phyloP scores from a whole-genome alignment of 192 early-diverging fungal species.

The Podila epigama region DNA sequence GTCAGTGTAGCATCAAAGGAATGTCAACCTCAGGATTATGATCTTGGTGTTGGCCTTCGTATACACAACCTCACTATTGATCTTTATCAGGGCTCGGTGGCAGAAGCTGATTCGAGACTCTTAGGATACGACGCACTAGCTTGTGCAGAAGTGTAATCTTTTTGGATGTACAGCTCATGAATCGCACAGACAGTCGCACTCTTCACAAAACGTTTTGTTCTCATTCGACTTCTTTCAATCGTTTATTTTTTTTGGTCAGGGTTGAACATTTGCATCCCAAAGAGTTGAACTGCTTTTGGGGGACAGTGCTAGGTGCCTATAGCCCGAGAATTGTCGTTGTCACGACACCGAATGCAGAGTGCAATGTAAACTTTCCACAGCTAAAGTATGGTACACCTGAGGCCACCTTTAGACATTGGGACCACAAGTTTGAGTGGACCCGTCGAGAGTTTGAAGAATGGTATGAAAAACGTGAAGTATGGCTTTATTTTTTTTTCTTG shows the following conservation, averaged over 20 bases:
- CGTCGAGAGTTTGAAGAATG: constrained; percentile 81
- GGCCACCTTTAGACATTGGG: constrained; percentile 73
- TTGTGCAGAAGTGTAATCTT: constrained; percentile 74
- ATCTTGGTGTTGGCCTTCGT: constrained; percentile 62
- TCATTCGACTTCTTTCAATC: no score
- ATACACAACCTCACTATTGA: constrained; percentile 66
- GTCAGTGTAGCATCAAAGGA: constrained; percentile 53
- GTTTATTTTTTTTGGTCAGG: constrained; percentile 34
- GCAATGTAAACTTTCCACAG: constrained; percentile 85
- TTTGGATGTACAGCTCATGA: not conserved
- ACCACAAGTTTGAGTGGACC: constrained; percentile 99
- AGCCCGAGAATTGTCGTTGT: constrained; percentile 74
- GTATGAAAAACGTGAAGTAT: no score
- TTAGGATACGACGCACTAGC: constrained; percentile 74
- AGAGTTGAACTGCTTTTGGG: constrained; percentile 65
- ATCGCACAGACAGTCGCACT: not conserved
- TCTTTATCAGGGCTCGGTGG: constrained; percentile 72
- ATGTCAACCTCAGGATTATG: constrained; percentile 68
- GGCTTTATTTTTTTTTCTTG: no score
- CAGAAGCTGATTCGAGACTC: constrained; percentile 57
- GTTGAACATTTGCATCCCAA: constrained; percentile 81
- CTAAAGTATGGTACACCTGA: constrained; percentile 76
- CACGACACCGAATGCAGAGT: constrained; percentile 90
- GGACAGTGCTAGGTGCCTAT: constrained; percentile 69
- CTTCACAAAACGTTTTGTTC: no score